These are phyloP conservation scores for Astragalus glycyphyllos DNA, from an alignment of 306 rosid species.

Conservation along the genomic window DNA sequence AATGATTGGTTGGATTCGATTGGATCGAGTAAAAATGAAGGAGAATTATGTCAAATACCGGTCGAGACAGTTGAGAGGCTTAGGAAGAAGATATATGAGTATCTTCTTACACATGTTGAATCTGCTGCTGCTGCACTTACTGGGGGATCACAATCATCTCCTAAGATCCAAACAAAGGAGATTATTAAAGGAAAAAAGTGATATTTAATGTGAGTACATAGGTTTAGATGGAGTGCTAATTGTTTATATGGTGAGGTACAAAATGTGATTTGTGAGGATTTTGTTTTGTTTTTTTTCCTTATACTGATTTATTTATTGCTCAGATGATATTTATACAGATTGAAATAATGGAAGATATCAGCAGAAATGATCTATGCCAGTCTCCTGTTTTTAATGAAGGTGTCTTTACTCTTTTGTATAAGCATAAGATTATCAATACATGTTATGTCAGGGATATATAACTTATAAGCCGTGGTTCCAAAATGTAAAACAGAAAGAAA, in stretches of 20 bases:
- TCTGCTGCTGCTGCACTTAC: constrained; percentile 98
- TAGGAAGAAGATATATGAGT: constrained; percentile 95
- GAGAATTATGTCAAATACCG: constrained; percentile 56
- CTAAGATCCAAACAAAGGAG: constrained; percentile 56
- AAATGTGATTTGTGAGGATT: constrained; percentile 40
- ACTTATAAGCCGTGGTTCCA: too few relatives aligned
- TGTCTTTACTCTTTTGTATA: too few relatives aligned
- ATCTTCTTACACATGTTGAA: constrained; percentile 96
- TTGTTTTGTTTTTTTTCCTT: neutral
- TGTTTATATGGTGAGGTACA: constrained; percentile 36
- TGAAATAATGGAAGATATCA: constrained; percentile 29
- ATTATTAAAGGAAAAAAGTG: constrained; percentile 63
- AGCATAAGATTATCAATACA: too few relatives aligned
- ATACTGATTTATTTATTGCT: constrained; percentile 43
- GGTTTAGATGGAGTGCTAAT: constrained; percentile 50
- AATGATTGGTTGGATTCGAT: constrained; percentile 92
- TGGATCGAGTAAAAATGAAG: constrained; percentile 61
- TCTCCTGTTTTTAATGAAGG: neutral
- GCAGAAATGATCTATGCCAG: constrained; percentile 10
- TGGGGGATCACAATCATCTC: constrained; percentile 62
- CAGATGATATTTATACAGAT: constrained; percentile 40
- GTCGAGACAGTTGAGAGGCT: constrained; percentile 76
- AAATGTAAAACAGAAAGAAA: too few relatives aligned
- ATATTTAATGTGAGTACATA: constrained; percentile 28
- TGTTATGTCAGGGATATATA: too few relatives aligned